These are phyloP conservation scores for Xylariaceae sp. DNA, from an alignment of 2,329 filamentous ascomycete genomes.

Conservation along the genomic window DNA sequence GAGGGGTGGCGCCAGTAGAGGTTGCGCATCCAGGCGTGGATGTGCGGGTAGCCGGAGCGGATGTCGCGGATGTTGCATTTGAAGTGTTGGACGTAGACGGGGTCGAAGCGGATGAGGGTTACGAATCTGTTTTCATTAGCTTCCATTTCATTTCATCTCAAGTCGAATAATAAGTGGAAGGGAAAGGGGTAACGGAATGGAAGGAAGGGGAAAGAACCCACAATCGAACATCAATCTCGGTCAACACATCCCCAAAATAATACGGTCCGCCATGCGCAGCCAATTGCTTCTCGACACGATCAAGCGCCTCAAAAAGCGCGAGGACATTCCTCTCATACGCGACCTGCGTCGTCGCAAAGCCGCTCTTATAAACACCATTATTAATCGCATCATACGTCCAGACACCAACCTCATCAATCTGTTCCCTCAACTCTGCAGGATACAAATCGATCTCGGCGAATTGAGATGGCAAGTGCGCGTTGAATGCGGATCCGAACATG, in stretches of 20 bases:
- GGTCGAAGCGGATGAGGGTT: constrained; percentile 37
- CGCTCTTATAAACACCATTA: constrained; percentile 68
- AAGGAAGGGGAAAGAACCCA: constrained; percentile 38
- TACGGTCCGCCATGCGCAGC: constrained; percentile 49
- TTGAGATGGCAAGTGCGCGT: constrained; percentile 59
- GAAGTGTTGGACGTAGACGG: constrained; percentile 82
- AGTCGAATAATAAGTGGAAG: no score
- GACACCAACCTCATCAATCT: constrained; percentile 72
- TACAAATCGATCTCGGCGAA: constrained; percentile 61
- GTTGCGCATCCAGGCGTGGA: constrained; percentile 76
- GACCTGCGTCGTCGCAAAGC: constrained; percentile 77
- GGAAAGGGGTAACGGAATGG: background rate
- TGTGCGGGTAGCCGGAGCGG: constrained; percentile 70
- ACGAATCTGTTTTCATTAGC: constrained; percentile 22
- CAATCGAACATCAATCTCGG: constrained; percentile 76
- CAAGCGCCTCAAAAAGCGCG: constrained; percentile 69
- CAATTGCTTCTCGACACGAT: constrained; percentile 70
- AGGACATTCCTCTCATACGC: constrained; percentile 73
- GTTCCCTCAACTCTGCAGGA: constrained; percentile 54
- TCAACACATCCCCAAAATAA: constrained; percentile 69
- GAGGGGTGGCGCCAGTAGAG: constrained; percentile 68
- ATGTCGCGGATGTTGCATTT: constrained; percentile 84
- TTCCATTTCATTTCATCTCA: no score
- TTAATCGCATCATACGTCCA: constrained; percentile 77
- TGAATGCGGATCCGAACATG: constrained; percentile 81